Base-by-base conservation (phyloP, 257 asterid species). In the Paulownia fortunei region DNA sequence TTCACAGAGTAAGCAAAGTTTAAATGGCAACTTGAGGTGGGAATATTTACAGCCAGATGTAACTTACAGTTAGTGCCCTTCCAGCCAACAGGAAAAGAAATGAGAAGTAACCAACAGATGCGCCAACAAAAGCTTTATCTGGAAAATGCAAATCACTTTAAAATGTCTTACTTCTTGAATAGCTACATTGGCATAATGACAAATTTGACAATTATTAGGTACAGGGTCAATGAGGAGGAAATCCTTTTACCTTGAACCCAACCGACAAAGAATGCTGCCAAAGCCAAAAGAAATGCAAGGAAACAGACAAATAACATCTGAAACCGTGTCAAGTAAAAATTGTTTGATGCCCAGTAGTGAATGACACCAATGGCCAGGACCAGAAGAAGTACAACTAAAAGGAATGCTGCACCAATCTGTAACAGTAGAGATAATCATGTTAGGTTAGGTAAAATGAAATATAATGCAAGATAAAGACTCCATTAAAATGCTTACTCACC, bases 271-370 rank as follows among this genome's bases (percentile, higher is more conserved):
- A 93, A 92, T 60, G 99, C 98, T 42, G 99, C 99, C 86, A 96
- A 82, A 76, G 98, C 99, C 94, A 93, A 83, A 79, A 96, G 98
- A 80, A 96, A 89, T 39, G 98, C 98, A 72, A 96, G 96, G 84
- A 92, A 93, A 84, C 96, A 96, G 68, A 93, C 99, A 73, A 92
- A 85, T 76, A 96, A 78, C 97, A 88, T 96, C 87, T 96, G 99
- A 81, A 86, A 79, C 84, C 97, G 89, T 37, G 98, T 96, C 97
- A 96, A 79, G 82, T 96, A 96, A 83, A 96, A 96, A 82, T 96
- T 96, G 87, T 96, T 96, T 76, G 97, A 88, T 70, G 99, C 99
- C 99, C 98, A 96, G 79, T 87, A 93, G 86, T 93, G 99, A 87
- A 92, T 87, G 76, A 88, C 99, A 69, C 97, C 97, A 82, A 96